Percentiles rank a stretch among this genome's conserved stretches.
phyloP scores from a whole-genome alignment of 805 yeast species.

The Candida andamanensis region DNA sequence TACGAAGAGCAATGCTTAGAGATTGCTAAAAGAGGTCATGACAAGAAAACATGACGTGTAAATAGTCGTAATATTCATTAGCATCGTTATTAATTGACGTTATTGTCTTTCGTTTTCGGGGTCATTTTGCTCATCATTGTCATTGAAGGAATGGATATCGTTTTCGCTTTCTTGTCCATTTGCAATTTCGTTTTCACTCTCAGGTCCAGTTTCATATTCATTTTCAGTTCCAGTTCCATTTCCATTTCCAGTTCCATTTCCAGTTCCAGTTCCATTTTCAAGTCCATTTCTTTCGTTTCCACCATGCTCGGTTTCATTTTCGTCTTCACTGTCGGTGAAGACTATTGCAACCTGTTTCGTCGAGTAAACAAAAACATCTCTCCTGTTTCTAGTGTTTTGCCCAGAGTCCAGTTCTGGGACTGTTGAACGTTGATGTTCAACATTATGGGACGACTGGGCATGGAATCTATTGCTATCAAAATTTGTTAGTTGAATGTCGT shows the following conservation, averaged over 20 bases:
- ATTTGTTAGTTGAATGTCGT: constrained; percentile 3
- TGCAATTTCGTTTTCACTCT: no score
- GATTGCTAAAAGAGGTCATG: constrained; percentile 74
- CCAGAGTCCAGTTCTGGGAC: constrained; percentile 1
- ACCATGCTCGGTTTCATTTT: background rate
- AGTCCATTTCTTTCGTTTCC: no score
- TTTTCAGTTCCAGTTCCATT: no score
- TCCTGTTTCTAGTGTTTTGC: constrained; percentile 14
- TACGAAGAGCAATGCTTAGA: constrained; percentile 63
- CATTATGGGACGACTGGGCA: background rate
- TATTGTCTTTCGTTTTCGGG: background rate
- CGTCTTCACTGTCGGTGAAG: constrained; percentile 17
- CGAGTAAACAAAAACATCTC: constrained; percentile 36
- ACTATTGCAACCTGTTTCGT: constrained; percentile 31
- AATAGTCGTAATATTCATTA: constrained; percentile 1
- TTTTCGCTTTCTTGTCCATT: no score
- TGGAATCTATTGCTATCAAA: background rate
- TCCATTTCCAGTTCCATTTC: no score
- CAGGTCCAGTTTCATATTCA: no score
- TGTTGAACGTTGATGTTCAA: constrained; percentile 1
- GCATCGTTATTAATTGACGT: background rate
- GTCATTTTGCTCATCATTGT: no score
- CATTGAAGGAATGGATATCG: no score
- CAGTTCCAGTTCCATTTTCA: background rate
- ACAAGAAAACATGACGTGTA: constrained; percentile 14